Evolutionary conservation across 371 early-diverging fungal genomes (phyloP), one percentile per base, ranked within the genome.

Genomic region (Lichtheimia ornata): DNA sequence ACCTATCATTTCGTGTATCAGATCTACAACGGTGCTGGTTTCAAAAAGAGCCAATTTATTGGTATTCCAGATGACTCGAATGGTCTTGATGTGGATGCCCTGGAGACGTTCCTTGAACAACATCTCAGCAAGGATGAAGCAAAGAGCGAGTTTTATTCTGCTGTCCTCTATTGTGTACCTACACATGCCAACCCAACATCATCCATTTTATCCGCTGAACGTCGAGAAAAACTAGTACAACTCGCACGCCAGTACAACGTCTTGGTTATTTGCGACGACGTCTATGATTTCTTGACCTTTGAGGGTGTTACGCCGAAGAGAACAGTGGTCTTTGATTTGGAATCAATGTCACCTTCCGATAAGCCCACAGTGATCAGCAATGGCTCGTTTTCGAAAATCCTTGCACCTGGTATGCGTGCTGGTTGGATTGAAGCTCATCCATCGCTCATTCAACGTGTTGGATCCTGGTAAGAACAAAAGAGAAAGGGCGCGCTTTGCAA

Each of bases 211-310:
- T 62, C 77, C 4, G 25, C 41, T 14, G 67, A 69, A 17, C 71
- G 75, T 7, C 66, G 87, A 7, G n/a, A 56, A 15, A 50, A 59
- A 30, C 56, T 87, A 4, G 76, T 84, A 4, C 62, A 73, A 30
- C 51, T 88, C 5, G 88, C 83, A 2, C 56, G 68, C 12, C 40
- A 76, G 40, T 74, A 84, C 62, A 76, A 87, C 45, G 65, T 88
- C 6, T 61, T 88, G 25, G 63, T 88, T 20, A 71, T 88, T 3
- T 86, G 86, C 57, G 88, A 88, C 60, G 88, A 88, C 69, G 84
- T 88, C 0, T 88, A 88, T 57, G 81, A 84, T 51, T 59, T 84
- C 25, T 62, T 86, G 55, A 77, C 71, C 0, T 83, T 65, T 54
- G 53, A 66, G 53, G 63, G 61, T 0, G 45, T 42, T 1, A 25